Percentiles rank a stretch among this genome's conserved stretches.
Conservation (phyloP, 306 rosid species). For the Luffa aegyptiaca region DNA sequence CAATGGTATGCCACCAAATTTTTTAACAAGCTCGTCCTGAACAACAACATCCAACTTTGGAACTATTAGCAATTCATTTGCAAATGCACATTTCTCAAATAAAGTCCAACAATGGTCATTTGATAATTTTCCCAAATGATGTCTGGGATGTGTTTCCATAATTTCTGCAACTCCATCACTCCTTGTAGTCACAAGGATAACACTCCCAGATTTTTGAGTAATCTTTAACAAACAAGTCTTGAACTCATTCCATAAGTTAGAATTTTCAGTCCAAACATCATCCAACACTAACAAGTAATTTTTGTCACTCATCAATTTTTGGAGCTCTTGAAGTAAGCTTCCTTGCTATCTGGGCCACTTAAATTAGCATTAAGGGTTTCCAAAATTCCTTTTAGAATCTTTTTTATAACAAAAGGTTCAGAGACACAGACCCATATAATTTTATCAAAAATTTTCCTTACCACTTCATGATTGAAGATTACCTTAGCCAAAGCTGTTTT, state of each 20-base stretch:
- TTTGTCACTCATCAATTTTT: neutral
- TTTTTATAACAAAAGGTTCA: neutral
- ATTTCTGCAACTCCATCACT: slow-evolving; percentile 6
- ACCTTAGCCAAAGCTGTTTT: slow-evolving; percentile 12
- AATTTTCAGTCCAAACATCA: slow-evolving; percentile 17
- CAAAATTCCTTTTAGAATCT: slow-evolving; percentile 1
- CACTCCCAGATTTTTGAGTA: neutral
- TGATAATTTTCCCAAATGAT: neutral
- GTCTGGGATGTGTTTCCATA: neutral
- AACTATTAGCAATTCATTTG: neutral
- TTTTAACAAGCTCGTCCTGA: neutral
- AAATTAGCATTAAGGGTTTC: neutral
- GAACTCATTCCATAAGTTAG: neutral
- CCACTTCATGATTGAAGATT: neutral
- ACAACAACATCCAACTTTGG: neutral
- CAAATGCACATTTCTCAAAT: neutral
- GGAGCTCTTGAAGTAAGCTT: neutral
- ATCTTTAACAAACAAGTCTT: neutral
- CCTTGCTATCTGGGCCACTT: neutral
- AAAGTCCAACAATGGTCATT: slow-evolving; percentile 6
- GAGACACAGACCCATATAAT: slow-evolving; percentile 19
- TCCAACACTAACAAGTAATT: slow-evolving; percentile 14
- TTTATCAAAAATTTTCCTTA: neutral
- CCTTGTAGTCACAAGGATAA: neutral
- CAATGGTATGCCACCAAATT: slow-evolving; percentile 15